Evolutionary conservation across 129 eudicot genomes (phyloP), one percentile per base, ranked within the genome.

Genomic region (Pulicaria dysenterica): DNA sequence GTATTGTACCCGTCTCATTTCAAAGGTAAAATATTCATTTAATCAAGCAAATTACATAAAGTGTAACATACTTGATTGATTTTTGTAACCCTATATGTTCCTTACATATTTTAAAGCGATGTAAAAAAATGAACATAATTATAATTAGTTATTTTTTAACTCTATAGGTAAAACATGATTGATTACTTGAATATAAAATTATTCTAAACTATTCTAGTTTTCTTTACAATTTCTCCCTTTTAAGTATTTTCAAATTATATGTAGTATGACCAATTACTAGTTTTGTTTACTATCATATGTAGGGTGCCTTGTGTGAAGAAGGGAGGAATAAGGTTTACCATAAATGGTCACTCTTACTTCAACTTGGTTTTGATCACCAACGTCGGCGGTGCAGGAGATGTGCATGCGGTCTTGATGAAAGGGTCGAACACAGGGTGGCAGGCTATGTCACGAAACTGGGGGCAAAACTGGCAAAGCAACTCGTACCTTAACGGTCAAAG

Each of bases 311-410:
- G 96, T 60, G 39, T 31, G 51, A 91, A 84, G 89, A 91, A 88
- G 68, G 91, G 91, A 69, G 91, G 96, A 62, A 78, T 90, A 58
- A 90, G 96, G 83, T 90, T 90, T 66, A 87, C 96, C 6, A 74
- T 90, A 80, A 90, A 90, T 13, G 96, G 96, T 4, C 96, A 90
- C 83, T 87, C 96, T 1, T 90, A 80, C 84, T 90, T 90, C 84
- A 90, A 90, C 82, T 66, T 90, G 81, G 89, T 90, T 4, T 42
- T 90, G 73, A 60, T 90, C 58, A 90, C 87, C 39, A 90, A 90
- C 50, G 95, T 90, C 1, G 96, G 91, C 1, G 96, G 96, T 7
- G 91, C 83, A 4, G 96, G 96, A 36, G 95, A 90, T 11, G 83
- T 90, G 12, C 91, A 83, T 11, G 64, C 93, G 2, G 96, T 90